Evolutionary conservation across 805 yeast species (phyloP).

Genomic region (Wickerhamomyces canadensis): DNA sequence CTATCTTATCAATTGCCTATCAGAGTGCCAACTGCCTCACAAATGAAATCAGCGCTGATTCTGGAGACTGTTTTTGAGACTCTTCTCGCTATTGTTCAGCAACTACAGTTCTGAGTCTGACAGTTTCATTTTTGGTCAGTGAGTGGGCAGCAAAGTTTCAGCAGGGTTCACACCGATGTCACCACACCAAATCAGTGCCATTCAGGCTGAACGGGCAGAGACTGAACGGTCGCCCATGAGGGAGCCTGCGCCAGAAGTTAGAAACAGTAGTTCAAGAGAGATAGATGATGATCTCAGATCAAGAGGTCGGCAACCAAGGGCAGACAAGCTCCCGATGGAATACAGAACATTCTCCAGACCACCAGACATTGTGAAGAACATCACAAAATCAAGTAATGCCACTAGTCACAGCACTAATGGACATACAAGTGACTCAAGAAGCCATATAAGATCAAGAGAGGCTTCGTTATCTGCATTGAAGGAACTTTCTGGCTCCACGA

Average conservation of each 20-base stretch:
- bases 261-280: background rate
- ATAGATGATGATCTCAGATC: background rate
- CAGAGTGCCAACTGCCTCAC: too few species aligned
- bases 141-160: too few species aligned
- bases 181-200: background rate
- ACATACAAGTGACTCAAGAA: too few species aligned
- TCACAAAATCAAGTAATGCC: slow-evolving; percentile 1
- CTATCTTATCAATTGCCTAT: slow-evolving; percentile 4
- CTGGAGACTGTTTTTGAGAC: too few species aligned
- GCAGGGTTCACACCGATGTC: background rate
- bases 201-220: background rate
- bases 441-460: slow-evolving; percentile 14
- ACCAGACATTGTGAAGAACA: slow-evolving; percentile 14
- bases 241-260: too few species aligned
- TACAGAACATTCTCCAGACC: slow-evolving; percentile 5
- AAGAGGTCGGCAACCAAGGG: background rate
- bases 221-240: too few species aligned
- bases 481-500: background rate
- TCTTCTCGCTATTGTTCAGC: too few species aligned
- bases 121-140: too few species aligned
- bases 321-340: background rate
- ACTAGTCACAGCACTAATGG: too few species aligned
- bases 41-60: too few species aligned
- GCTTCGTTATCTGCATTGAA: slow-evolving; percentile 8
- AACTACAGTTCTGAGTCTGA: too few species aligned